Evolutionary conservation across 129 eudicot species (phyloP).

Genomic region (Rutidosis leptorrhynchoides): DNA sequence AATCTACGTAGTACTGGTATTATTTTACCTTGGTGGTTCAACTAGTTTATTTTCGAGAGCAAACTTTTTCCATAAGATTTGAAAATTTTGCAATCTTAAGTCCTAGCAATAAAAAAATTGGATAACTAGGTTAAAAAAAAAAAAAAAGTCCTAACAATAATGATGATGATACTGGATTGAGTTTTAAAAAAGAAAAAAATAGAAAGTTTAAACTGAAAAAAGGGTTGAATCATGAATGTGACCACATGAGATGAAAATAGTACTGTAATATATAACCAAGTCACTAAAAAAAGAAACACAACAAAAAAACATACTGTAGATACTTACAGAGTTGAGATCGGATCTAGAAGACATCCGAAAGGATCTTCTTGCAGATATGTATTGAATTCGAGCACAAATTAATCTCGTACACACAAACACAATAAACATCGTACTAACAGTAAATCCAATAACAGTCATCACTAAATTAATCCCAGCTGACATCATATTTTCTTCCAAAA

Average conservation of each 20-base stretch:
- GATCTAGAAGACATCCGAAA: constrained; percentile 70
- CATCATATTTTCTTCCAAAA: constrained; percentile 35
- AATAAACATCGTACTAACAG: constrained; percentile 77
- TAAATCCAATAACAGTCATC: constrained; percentile 93
- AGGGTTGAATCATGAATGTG: constrained; percentile 21
- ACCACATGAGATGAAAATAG: not conserved
- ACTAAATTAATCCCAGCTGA: constrained; percentile 76
- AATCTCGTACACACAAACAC: constrained; percentile 91
- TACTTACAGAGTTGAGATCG: constrained; percentile 73
- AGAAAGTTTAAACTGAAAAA: not conserved
- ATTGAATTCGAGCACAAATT: constrained; percentile 88
- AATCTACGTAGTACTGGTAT: too few species aligned
- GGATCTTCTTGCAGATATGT: constrained; percentile 56
- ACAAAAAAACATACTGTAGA: not conserved
- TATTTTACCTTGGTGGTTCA: too few species aligned
- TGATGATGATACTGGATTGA: too few species aligned
- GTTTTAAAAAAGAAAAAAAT: too few species aligned
- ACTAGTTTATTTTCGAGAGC: too few species aligned
- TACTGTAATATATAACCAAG: not conserved
- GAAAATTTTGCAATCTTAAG: too few species aligned
- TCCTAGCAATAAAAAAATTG: too few species aligned
- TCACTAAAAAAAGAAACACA: not conserved
- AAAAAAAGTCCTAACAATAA: too few species aligned
- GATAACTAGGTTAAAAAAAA: too few species aligned
- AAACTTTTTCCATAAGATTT: too few species aligned